Evolutionary conservation across 768 basidiomycete genomes (phyloP).

Genomic region (Hydnomerulius pinastri): DNA sequence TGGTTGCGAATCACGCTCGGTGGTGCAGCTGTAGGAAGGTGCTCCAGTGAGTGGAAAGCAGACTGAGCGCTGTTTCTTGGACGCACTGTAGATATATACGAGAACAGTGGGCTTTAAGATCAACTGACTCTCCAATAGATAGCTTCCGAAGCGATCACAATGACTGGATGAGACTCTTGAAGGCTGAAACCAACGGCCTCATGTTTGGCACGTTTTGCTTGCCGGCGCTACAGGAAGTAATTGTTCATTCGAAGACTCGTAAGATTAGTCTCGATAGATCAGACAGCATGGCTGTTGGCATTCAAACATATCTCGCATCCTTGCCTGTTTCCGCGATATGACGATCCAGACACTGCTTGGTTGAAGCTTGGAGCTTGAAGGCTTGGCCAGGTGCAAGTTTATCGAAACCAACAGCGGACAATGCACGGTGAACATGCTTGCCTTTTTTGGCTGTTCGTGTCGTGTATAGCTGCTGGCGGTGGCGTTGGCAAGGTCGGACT

Average conservation of each 20-base stretch:
- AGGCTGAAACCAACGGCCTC: conserved; percentile 29
- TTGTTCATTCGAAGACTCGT: conserved; percentile 24
- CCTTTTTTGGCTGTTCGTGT: background rate
- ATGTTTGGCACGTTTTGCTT: conserved; percentile 36
- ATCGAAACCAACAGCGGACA: background rate
- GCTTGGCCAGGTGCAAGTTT: too few species aligned
- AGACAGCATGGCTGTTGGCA: conserved; percentile 7
- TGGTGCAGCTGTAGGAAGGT: conserved; percentile 9
- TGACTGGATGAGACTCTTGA: conserved; percentile 19
- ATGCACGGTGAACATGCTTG: background rate
- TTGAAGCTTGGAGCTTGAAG: background rate
- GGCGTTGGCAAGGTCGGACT: too few species aligned
- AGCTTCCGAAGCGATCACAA: conserved; percentile 27
- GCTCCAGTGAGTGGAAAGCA: conserved; percentile 11
- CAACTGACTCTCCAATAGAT: conserved; percentile 17
- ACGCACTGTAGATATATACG: conserved; percentile 28
- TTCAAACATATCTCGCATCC: background rate
- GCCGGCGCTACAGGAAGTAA: conserved; percentile 30
- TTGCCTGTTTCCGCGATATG: background rate
- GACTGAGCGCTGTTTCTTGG: conserved; percentile 6
- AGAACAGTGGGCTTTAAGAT: conserved; percentile 26
- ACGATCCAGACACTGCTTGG: background rate
- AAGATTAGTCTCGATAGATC: conserved; percentile 14
- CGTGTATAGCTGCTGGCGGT: too few species aligned
- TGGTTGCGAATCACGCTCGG: conserved; percentile 10